Evolutionary conservation across 108 stramenopile genomes (phyloP), one percentile per base, ranked within the genome.

Genomic region (Chaetoceros tenuissimus): DNA sequence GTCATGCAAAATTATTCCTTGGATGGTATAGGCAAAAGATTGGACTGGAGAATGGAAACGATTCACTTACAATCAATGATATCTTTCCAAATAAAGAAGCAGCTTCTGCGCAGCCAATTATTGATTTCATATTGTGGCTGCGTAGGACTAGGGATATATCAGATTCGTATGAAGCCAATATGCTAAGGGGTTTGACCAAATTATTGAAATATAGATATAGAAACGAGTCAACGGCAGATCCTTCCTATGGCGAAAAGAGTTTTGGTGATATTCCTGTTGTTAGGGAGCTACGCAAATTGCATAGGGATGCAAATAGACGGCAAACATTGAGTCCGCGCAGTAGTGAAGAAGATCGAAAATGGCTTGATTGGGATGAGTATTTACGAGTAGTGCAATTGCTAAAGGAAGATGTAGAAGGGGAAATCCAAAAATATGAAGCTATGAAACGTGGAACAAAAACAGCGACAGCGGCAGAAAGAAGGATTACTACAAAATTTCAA

Each of bases 351-450:
- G 61, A 67, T 18, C 60, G 66, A 49, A 90, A 90, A 52, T 90
- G 89, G 89, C 53, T 90, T 0, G 71, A 83, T 28, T 90, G 89
- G 89, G 54, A 60, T 13, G 85, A 90, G 26, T 90, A 85, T 61
- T 55, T 87, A 24, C 27, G 63, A 43, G 81, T 81, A n/a, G 71
- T 81, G 28, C 46, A 77, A 57, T 49, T 67, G n/a, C 28, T 73
- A n/a, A 83, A 83, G 59, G 30, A 60, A 22, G 81, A 87, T 23
- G 46, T 81, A 28, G 23, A 53, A 20, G 47, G 52, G 18, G 28
- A 72, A 53, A 78, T 83, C 24, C 49, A 69, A 48, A 20, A 44
- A 2, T 76, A 60, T 46, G 54, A 58, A 10, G n/a, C 51, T 2
- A 55, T 10, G 67, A 62, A 20, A 26, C 61, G 20, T 24, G 26